Conservation (phyloP, 306 rosid species). For the Geum urbanum region DNA sequence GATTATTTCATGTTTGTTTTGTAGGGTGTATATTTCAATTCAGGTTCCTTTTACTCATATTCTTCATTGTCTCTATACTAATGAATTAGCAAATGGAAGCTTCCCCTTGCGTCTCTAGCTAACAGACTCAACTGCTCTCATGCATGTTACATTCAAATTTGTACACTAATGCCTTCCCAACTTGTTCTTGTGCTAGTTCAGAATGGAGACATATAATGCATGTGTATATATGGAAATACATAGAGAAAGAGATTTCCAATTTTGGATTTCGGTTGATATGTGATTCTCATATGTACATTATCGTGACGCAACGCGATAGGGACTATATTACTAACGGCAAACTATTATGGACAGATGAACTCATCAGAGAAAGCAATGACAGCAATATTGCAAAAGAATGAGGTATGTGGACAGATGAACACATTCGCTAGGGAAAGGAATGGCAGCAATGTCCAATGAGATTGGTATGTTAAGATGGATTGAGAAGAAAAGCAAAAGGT, state of each 20-base stretch:
- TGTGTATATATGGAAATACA: not conserved
- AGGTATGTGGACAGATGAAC: too few relatives aligned
- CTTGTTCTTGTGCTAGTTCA: not conserved
- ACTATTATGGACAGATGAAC: not conserved
- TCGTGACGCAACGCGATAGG: not conserved
- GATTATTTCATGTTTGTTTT: constrained; percentile 2
- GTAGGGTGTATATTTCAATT: not conserved
- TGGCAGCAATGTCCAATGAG: not conserved
- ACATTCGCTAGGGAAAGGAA: not conserved
- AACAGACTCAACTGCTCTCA: not conserved
- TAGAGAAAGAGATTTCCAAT: not conserved
- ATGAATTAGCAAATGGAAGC: not conserved
- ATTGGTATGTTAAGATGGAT: not conserved
- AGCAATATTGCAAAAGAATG: not conserved
- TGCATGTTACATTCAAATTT: not conserved
- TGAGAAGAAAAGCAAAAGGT: not conserved
- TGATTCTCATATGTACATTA: not conserved
- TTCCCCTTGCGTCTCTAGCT: not conserved
- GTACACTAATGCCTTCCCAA: not conserved
- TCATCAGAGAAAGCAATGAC: not conserved
- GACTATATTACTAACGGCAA: too few relatives aligned
- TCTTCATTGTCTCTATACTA: not conserved
- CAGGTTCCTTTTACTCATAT: constrained; percentile 17
- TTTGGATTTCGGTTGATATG: not conserved
- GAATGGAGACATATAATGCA: not conserved